Evolutionary conservation across 345 rosid species (phyloP), one percentile per base, ranked within the genome.

Genomic region (Citrus maxima): DNA sequence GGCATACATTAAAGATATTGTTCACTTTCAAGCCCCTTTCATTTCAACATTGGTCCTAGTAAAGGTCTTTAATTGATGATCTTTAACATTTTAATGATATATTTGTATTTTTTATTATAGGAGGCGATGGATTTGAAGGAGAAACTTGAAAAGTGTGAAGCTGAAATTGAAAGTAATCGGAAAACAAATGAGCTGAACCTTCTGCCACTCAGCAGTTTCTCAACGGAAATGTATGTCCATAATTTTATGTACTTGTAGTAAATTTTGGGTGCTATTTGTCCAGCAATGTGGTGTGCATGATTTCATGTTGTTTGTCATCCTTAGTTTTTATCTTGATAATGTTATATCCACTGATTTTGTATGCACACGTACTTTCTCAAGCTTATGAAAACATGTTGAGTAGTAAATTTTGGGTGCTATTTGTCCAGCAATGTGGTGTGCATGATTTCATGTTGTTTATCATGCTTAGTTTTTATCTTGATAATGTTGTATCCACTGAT

Each of bases 81-180:
- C 13, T 72, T 55, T 28, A 40, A 51, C n/a, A 25, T 70, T 72
- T 5, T 69, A 22, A 13, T 66, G 16, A 62, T 25, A 24, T 28
- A 70, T 40, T 72, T 61, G 16, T 27, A 55, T 80, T 77, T 84
- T 73, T 78, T 18, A 76, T 59, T 72, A 42, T 82, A 94, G 99
- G 98, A 91, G 80, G 90, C 82, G 4, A 87, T 78, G 46, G 92
- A 88, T 82, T 81, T 94, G 80, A 91, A 88, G 82, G 88, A 82
- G 40, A 92, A 91, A 81, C 89, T 91, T 76, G 90, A 86, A 81
- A 91, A 82, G 81, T 93, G 88, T 81, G 96, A 96, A 87, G 90
- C 91, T 76, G 97, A 96, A 83, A 77, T 91, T 62, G 97, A 96
- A 84, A 87, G 82, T 79, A 75, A 80, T 77, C 84, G 93, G 88